Base-by-base conservation (phyloP, 805 yeast genomes). In the Monosporozyma servazzii region DNA sequence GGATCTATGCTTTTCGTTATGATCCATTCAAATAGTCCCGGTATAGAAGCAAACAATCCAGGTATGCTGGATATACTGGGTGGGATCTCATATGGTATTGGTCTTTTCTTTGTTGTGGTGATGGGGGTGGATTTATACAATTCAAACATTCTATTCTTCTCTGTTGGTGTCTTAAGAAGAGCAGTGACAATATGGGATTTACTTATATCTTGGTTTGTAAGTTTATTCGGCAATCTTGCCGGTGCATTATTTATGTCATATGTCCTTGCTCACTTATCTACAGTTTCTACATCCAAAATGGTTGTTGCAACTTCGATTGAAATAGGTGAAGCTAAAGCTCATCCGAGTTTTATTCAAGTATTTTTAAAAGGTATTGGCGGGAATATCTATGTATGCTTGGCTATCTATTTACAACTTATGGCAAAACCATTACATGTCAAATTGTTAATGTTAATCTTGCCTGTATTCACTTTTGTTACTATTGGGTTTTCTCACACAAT, bases 371-470 rank as follows among this genome's bases (percentile, higher is more conserved):
- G 80, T 8, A 74, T 84, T 37, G 88, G 85, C 1, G 89, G 93
- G 31, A 87, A 87, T 65, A 86, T 86, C 61, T 83, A 75, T 58
- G 95, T 87, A 25, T 78, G 84, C 50, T 67, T 86, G 29, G 95
- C 89, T 1, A 81, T 86, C 8, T 86, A 84, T 66, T 67, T 86
- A 46, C 95, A 86, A 62, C 69, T 87, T 41, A 77, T 86, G 81
- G 86, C 85, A 6, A 84, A 83, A 61, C 95, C 95, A 0, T 61
- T 82, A 9, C 95, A 87, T 61, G 95, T 87, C 36, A 85, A 84
- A 58, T 72, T 83, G 29, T 46, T 83, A 5, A 67, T 84, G 71
- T 76, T 86, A 71, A 60, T 73, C 15, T 62, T 86, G 20, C 95
- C 95, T 0, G 74, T 86, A 15, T 84, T 85, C 65, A 80, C 90